Percentiles rank a stretch among this genome's conserved stretches.
These are phyloP conservation scores for Pleurotus platypus DNA, from an alignment of 768 basidiomycete genomes.

Conservation along the genomic window DNA sequence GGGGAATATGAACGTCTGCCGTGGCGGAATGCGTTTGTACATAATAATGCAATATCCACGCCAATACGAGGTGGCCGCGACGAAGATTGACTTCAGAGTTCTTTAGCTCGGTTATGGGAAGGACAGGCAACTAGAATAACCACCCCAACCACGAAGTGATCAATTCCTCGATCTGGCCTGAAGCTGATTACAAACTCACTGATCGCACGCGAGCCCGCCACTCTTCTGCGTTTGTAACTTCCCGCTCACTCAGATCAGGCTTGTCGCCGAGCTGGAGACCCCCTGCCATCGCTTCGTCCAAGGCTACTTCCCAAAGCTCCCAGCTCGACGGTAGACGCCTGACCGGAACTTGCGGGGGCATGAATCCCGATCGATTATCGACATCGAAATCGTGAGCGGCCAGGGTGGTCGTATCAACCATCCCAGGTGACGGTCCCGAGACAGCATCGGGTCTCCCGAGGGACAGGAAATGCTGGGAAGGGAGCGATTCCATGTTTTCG, in stretches of 20 bases:
- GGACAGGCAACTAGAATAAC: slow-evolving; percentile 44
- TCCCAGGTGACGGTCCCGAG: slow-evolving; percentile 17
- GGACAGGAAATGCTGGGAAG: slow-evolving; percentile 25
- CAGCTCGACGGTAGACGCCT: slow-evolving; percentile 57
- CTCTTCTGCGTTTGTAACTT: slow-evolving; percentile 36
- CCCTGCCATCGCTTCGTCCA: slow-evolving; percentile 44
- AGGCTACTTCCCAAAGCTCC: slow-evolving; percentile 68
- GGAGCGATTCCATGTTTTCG: slow-evolving; percentile 5
- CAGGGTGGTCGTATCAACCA: slow-evolving; percentile 38
- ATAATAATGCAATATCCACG: slow-evolving; percentile 79
- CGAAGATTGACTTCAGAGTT: slow-evolving; percentile 59
- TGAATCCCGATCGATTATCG: slow-evolving; percentile 86
- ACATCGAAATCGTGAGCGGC: slow-evolving; percentile 90
- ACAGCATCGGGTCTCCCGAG: slow-evolving; percentile 20
- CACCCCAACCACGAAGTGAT: neutral
- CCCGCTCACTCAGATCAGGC: slow-evolving; percentile 34
- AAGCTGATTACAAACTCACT: slow-evolving; percentile 30
- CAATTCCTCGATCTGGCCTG: slow-evolving; percentile 1
- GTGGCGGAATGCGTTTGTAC: slow-evolving; percentile 60
- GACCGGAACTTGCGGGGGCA: slow-evolving; percentile 76
- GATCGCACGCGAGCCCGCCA: slow-evolving; percentile 53
- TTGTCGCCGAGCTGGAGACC: slow-evolving; percentile 63
- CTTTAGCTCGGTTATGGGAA: slow-evolving; percentile 42
- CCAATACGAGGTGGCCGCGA: slow-evolving; percentile 73
- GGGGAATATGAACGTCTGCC: slow-evolving; percentile 62